phyloP scores from a whole-genome alignment of 176 grass and related monocot genomes.

The Aechmea fasciata region DNA sequence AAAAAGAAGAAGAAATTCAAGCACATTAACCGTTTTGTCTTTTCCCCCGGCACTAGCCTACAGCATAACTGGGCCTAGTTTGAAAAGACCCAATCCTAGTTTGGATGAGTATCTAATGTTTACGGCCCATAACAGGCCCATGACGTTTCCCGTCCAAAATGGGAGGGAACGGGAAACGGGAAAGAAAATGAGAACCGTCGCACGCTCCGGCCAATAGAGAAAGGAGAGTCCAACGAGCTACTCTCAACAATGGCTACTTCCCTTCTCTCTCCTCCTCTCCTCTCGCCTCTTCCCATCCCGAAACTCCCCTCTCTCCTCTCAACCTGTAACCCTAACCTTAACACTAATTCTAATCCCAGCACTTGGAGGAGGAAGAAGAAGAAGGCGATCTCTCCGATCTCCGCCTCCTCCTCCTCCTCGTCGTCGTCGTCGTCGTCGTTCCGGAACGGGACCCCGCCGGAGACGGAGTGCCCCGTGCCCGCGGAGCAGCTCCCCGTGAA shows the following conservation, averaged over 20 bases:
- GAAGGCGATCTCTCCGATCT: slow-evolving; percentile 2
- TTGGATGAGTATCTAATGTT: no score
- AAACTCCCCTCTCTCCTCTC: not conserved
- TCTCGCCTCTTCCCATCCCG: slow-evolving; percentile 12
- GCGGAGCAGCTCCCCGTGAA: slow-evolving; percentile 80
- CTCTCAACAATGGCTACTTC: slow-evolving; percentile 34
- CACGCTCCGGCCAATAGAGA: not conserved
- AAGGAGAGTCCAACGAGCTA: not conserved
- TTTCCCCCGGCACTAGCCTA: no score
- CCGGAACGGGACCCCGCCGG: slow-evolving; percentile 77
- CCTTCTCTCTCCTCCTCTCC: slow-evolving; percentile 25
- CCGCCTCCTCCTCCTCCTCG: slow-evolving; percentile 24
- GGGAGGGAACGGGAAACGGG: not conserved
- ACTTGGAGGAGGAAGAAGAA: not conserved
- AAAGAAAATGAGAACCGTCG: not conserved
- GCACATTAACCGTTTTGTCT: no score
- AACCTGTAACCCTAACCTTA: not conserved
- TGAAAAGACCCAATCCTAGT: no score
- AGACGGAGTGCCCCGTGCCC: slow-evolving; percentile 88
- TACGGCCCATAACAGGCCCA: no score
- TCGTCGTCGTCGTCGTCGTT: slow-evolving; percentile 39
- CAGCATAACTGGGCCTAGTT: no score
- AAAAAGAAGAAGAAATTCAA: no score
- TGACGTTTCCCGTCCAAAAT: no score
- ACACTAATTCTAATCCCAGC: not conserved